Base-by-base conservation (phyloP, 2,329 filamentous ascomycete species). In the Samsoniella hepiali region DNA sequence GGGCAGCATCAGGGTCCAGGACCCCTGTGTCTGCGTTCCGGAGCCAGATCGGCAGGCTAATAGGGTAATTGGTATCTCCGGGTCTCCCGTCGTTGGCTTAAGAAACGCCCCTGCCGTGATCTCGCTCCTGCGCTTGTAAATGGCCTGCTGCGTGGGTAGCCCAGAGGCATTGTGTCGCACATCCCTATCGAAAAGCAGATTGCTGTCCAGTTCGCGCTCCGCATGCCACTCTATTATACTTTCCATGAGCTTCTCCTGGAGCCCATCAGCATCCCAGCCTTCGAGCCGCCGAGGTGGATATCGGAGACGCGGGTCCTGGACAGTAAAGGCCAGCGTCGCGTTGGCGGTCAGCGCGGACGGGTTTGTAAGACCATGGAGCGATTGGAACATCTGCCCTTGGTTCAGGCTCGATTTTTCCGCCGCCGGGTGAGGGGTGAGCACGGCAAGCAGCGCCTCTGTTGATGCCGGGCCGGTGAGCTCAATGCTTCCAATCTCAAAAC, bases 1-100 rank as follows among this genome's bases (percentile, higher is more conserved):
- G 0, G 95, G 95, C 3, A 95, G 82, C 31, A 98, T 80, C 1
- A 98, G 73, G 0, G 88, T 95, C 92, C 93, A 98, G 0, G 82
- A 88, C 0, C 89, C 89, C 55, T 89, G 87, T 1, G 80, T 78
- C 54, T 82, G 83, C 11, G 75, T 78, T 44, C 77, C 76, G 1
- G 73, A 69, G 11, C 76, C 73, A 10, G 81, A 73, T 3, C 86
- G 83, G 11, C 84, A 86, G 40, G 88, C 82, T 5, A 91, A 81
- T 6, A 96, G 76, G 1, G 94, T 79, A 45, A 94, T 76, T 1
- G 95, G 95, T 17, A 98, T 95, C 1, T 83, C 78, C 1, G 91
- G 91, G 70, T 97, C 93, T 9, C 78, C 80, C 1, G 79, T 67
- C 9, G 81, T 80, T 1, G 85, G 73, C 29, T 83, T 76, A 0